Conservation (phyloP, 2,329 filamentous ascomycete genomes). For the Zasmidium cellare region DNA sequence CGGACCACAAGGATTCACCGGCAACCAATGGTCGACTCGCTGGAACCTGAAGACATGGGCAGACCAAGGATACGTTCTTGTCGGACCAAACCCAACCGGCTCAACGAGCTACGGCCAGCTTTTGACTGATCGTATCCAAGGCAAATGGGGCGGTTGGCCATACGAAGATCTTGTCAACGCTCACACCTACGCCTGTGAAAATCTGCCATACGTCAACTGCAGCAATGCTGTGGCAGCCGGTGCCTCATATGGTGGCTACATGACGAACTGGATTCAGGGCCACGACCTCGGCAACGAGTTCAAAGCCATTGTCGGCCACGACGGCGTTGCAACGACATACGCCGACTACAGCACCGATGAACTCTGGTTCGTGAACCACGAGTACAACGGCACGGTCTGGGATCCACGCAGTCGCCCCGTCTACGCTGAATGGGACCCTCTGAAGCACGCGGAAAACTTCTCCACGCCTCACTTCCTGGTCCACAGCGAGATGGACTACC, state of each 20-base stretch:
- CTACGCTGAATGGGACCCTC: slow-evolving; percentile 23
- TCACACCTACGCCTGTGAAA: slow-evolving; percentile 22
- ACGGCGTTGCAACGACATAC: slow-evolving; percentile 61
- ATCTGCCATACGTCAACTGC: slow-evolving; percentile 25
- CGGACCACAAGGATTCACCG: slow-evolving; percentile 31
- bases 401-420: slow-evolving; percentile 31
- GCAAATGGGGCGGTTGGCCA: slow-evolving; percentile 24
- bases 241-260: slow-evolving; percentile 39
- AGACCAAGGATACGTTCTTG: slow-evolving; percentile 35
- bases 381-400: slow-evolving; percentile 53
- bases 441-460: slow-evolving; percentile 24
- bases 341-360: slow-evolving; percentile 50
- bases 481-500: slow-evolving; percentile 26
- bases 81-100: slow-evolving; percentile 32
- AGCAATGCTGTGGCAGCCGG: slow-evolving; percentile 26
- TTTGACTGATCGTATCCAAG: slow-evolving; percentile 29
- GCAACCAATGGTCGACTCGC: slow-evolving; percentile 28
- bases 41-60: slow-evolving; percentile 34
- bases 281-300: slow-evolving; percentile 79
- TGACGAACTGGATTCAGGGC: slow-evolving; percentile 68
- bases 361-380: slow-evolving; percentile 53
- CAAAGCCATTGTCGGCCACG: slow-evolving; percentile 84
- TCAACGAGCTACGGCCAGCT: slow-evolving; percentile 32
- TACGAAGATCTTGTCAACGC: slow-evolving; percentile 28
- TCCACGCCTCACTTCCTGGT: slow-evolving; percentile 25